Conservation (phyloP, 23 red algal species). For the Chondrus crispus region DNA sequence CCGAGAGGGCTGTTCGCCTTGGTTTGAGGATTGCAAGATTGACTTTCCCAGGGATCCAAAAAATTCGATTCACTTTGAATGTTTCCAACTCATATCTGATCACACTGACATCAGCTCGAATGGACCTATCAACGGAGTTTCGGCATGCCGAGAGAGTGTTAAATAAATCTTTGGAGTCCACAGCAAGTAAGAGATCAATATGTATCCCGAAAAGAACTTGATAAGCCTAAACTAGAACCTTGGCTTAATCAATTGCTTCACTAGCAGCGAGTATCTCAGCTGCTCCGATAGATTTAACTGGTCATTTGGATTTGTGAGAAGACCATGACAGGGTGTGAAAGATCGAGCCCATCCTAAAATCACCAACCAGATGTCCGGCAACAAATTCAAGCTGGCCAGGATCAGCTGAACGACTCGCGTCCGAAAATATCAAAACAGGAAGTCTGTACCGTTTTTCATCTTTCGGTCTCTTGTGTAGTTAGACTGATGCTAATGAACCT, state of each 20-base stretch:
- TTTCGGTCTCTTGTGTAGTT: too few relatives aligned
- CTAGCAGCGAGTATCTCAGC: conserved; percentile 12
- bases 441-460: not conserved
- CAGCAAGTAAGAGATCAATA: not conserved
- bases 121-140: not conserved
- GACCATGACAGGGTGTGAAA: not conserved
- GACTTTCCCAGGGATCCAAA: not conserved
- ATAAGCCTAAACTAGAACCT: not conserved
- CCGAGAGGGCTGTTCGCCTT: not conserved
- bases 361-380: not conserved
- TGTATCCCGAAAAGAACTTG: not conserved
- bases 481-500: too few relatives aligned
- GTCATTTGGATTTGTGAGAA: not conserved
- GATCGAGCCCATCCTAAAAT: not conserved
- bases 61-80: not conserved
- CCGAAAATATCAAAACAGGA: not conserved
- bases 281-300: not conserved
- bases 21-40: not conserved
- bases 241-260: conserved; percentile 2
- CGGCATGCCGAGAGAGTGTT: not conserved
- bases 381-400: not conserved
- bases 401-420: not conserved
- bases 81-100: conserved; percentile 29
- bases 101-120: not conserved
- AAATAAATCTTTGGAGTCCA: conserved; percentile 36